These are phyloP conservation scores for Poronia punctata DNA, from an alignment of 495 filamentous ascomycete species.

Conservation along the genomic window DNA sequence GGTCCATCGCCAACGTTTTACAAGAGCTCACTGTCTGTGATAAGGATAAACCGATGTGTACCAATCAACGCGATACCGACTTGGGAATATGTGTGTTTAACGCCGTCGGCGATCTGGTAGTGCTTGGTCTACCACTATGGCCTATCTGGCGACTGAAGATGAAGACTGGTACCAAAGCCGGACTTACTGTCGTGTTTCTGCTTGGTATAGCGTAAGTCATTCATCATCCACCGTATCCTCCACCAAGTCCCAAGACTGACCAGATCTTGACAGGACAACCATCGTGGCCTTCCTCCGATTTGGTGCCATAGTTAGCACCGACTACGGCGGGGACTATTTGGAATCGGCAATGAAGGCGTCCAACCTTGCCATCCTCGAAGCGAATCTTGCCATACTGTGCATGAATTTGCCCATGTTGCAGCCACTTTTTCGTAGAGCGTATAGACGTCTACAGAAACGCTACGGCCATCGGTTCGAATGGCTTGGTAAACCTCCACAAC, in stretches of 20 bases:
- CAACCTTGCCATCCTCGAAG: constrained; percentile 13
- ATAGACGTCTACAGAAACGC: background rate
- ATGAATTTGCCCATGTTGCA: constrained; percentile 9
- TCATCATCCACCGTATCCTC: background rate
- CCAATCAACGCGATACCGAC: constrained; percentile 4
- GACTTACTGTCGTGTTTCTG: constrained; percentile 28
- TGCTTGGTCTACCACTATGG: constrained; percentile 30
- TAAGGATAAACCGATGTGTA: constrained; percentile 16
- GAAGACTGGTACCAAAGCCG: constrained; percentile 25
- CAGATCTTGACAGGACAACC: background rate
- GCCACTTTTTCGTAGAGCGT: background rate
- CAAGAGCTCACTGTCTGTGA: constrained; percentile 21
- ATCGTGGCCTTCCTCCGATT: constrained; percentile 12
- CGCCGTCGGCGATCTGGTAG: constrained; percentile 29
- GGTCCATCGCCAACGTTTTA: background rate
- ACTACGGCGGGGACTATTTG: background rate
- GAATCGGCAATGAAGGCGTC: constrained; percentile 1
- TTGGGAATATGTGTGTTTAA: constrained; percentile 20
- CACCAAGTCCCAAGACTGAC: background rate
- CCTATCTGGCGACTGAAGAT: constrained; percentile 32
- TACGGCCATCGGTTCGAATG: background rate
- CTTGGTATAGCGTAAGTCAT: constrained; percentile 30
- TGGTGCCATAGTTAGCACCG: background rate
- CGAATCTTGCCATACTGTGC: constrained; percentile 12
- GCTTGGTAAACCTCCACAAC: too few relatives aligned